Evolutionary conservation across 371 early-diverging fungal species (phyloP).

Genomic region (Umbelopsis sp.): DNA sequence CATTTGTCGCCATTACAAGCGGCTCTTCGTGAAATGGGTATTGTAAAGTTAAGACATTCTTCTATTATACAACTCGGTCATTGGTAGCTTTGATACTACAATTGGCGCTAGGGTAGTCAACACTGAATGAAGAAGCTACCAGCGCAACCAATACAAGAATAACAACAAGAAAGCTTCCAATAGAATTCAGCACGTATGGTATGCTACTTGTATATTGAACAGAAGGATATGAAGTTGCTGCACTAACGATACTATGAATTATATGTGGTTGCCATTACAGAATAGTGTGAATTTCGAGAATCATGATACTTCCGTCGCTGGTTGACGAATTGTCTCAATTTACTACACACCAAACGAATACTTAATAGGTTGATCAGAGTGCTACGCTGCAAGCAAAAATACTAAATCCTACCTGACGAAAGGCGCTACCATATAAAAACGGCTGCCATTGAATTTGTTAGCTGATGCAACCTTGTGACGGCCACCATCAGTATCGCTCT

Average conservation of each 20-base stretch:
- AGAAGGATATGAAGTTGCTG: too few species aligned
- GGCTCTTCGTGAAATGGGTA: too few species aligned
- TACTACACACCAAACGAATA: conserved; percentile 10
- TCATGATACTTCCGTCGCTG: conserved; percentile 23
- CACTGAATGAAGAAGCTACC: too few species aligned
- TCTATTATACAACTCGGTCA: too few species aligned
- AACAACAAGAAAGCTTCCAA: too few species aligned
- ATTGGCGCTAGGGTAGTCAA: too few species aligned
- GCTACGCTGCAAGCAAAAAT: neutral
- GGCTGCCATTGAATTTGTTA: conserved; percentile 24
- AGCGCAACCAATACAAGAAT: too few species aligned
- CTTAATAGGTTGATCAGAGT: neutral
- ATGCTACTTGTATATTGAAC: too few species aligned
- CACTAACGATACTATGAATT: neutral
- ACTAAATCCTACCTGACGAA: conserved; percentile 57
- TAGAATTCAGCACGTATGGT: too few species aligned
- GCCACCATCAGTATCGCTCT: conserved; percentile 33
- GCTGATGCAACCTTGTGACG: conserved; percentile 22
- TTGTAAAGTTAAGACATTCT: too few species aligned
- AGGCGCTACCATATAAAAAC: conserved; percentile 71
- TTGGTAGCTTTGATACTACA: too few species aligned
- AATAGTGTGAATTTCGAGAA: neutral
- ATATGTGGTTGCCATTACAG: neutral
- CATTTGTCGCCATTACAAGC: too few species aligned
- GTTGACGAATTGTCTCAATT: conserved; percentile 36